A percentile compares a stretch with the other conserved stretches of the same genome.
phyloP scores from a whole-genome alignment of 2,329 filamentous ascomycete species.

The Pseudodiploospora longispora region DNA sequence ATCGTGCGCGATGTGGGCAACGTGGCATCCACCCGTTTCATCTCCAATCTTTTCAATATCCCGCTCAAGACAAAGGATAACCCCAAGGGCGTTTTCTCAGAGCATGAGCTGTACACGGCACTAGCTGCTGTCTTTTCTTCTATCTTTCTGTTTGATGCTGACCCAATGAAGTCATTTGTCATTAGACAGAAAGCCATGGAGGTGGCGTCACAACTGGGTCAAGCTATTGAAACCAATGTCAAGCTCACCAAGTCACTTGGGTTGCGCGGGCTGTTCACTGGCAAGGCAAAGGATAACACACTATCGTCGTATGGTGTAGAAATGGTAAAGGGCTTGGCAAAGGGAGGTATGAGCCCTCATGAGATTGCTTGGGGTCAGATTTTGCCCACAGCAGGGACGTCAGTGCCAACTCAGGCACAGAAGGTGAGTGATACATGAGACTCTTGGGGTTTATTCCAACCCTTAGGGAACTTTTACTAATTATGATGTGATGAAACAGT shows the following conservation, averaged over 20 bases:
- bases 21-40: constrained; percentile 56
- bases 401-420: constrained; percentile 64
- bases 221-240: constrained; percentile 55
- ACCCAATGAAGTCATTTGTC: constrained; percentile 59
- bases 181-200: constrained; percentile 50
- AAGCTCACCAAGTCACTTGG: constrained; percentile 42
- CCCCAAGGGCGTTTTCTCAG: constrained; percentile 48
- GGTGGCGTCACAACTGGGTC: constrained; percentile 50
- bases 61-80: constrained; percentile 57
- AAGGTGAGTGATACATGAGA: constrained; percentile 36
- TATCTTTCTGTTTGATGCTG: constrained; percentile 54
- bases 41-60: constrained; percentile 53
- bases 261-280: constrained; percentile 41
- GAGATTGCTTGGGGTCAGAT: constrained; percentile 67
- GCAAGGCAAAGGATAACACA: constrained; percentile 40
- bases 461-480: background rate
- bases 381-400: constrained; percentile 56
- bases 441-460: background rate
- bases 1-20: constrained; percentile 64
- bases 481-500: constrained; percentile 33
- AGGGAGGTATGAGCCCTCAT: constrained; percentile 51
- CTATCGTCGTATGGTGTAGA: constrained; percentile 57
- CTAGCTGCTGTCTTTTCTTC: constrained; percentile 57
- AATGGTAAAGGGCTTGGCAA: constrained; percentile 56
- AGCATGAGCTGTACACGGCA: constrained; percentile 51